Base-by-base conservation (phyloP, 202 grass and related monocot species). In the Elaeis oleifera region DNA sequence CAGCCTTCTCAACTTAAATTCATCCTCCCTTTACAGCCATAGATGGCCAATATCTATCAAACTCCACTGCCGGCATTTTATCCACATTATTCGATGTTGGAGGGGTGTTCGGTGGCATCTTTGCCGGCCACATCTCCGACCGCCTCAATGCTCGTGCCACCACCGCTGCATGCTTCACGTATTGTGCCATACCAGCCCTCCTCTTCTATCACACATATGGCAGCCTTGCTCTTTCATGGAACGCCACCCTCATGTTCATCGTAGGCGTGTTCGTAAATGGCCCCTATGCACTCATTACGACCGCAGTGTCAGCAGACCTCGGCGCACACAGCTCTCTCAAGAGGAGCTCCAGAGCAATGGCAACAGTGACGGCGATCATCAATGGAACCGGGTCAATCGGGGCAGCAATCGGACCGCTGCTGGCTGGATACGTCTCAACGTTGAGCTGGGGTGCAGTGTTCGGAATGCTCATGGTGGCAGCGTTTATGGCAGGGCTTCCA, bases 281-380 rank as follows among this genome's bases (percentile, higher is more conserved):
- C 1, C 84, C 84, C 21, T 87, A 87, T 18, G 79, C 79, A 48
- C 68, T 87, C 17, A 83, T 87, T 61, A 87, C 84, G 51, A 87
- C 84, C 44, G 84, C 84, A 1, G 79, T 87, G 16, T 87, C 84
- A 49, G 79, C 84, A 61, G 84, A 83, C n/a, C 84, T 87, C 71
- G 84, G 84, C 53, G 82, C 84, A 2, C 84, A 87, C 36, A 79
- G 71, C 68, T 83, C 84, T 0, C 27, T 83, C 53, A 82, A 76
- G 23, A 73, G 78, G 25, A 89, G 81, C 64, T 89, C 81, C 21
- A 66, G 85, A 16, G 89, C 89, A 22, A 54, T 95, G 62, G 84
- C 89, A 31, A 95, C 89, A 22, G 89, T 95, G 23, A 95, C 89
- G 24, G 85, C 89, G 14, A 95, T 89, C 77, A 95, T 95, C 20